Evolutionary conservation across 225 moss, liverwort and hornwort genomes (phyloP), one percentile per base, ranked within the genome.

Genomic region (Thuidium tamariscinum): DNA sequence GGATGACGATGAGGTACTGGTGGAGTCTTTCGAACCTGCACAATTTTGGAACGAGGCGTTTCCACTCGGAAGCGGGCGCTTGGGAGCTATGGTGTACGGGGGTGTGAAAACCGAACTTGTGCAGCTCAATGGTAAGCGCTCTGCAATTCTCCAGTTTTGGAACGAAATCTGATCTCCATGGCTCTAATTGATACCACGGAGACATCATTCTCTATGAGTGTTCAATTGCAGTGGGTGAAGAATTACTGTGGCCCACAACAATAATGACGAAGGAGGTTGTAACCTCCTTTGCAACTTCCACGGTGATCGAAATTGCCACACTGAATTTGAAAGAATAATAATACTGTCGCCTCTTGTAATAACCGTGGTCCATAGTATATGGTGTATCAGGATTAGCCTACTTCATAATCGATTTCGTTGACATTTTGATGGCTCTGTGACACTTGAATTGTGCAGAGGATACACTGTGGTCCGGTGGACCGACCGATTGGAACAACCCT

Each of bases 61-160:
- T 83, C 98, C 98, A 5, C 89, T 98, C 57, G 98, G 98, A n/a
- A 96, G 95, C 88, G 96, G 98, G 52, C 93, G 91, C 82, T 90
- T 98, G 46, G 98, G 96, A 84, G 98, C 96, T 57, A 98, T 98
- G 96, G 95, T 97, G 69, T 97, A 80, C 79, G 98, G 96, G 54
- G 95, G 96, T 13, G 96, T 94, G 68, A 92, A 93, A 65, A 88
- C 89, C 74, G 98, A 98, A 75, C 87, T 98, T 71, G 90, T 98
- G 70, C 95, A 94, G 88, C 94, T 98, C 85, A 98, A 96, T 86
- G 95, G 98, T 97, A 81, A 85, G 88, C 63, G 32, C 72, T 30
- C 60, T 85, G 77, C 55, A 16, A 64, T 27, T 83, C 67, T 79
- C 51, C 46, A 41, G 5, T 61, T 61, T 32, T 65, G 26, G 5